phyloP scores from a whole-genome alignment of 495 filamentous ascomycete species.

The Xylaria acuta region DNA sequence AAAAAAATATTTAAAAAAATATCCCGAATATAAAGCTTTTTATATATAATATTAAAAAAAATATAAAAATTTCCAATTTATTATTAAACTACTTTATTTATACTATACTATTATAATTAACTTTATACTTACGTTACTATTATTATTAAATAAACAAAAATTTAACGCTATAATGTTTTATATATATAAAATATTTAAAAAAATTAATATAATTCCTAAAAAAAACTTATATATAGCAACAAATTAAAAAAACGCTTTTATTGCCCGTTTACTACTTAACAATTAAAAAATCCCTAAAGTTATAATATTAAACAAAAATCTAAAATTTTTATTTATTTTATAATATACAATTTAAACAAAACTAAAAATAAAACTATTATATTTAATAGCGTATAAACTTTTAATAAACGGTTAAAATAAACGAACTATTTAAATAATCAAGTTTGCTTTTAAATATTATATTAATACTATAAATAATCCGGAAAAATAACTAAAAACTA shows the following conservation, averaged over 20 bases:
- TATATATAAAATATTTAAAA: slow-evolving; percentile 9
- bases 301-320: not conserved
- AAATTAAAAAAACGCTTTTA: not conserved
- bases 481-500: not conserved
- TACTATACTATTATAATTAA: slow-evolving; percentile 13
- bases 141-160: not conserved
- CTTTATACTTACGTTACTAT: not conserved
- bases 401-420: not conserved
- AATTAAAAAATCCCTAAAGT: not conserved
- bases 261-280: not conserved
- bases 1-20: slow-evolving; percentile 5
- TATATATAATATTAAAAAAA: not conserved
- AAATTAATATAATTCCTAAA: slow-evolving; percentile 6
- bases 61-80: not conserved
- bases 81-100: not conserved
- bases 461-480: no score
- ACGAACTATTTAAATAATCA: slow-evolving; percentile 1
- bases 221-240: not conserved
- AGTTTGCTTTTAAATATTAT: slow-evolving; percentile 1
- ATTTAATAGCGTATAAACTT: not conserved
- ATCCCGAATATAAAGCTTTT: not conserved
- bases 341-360: not conserved
- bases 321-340: not conserved
- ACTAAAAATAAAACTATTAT: not conserved
- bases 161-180: not conserved